These are phyloP conservation scores for Paraphaeosphaeria sporulosa DNA, from an alignment of 2,329 filamentous ascomycete species.

Conservation along the genomic window DNA sequence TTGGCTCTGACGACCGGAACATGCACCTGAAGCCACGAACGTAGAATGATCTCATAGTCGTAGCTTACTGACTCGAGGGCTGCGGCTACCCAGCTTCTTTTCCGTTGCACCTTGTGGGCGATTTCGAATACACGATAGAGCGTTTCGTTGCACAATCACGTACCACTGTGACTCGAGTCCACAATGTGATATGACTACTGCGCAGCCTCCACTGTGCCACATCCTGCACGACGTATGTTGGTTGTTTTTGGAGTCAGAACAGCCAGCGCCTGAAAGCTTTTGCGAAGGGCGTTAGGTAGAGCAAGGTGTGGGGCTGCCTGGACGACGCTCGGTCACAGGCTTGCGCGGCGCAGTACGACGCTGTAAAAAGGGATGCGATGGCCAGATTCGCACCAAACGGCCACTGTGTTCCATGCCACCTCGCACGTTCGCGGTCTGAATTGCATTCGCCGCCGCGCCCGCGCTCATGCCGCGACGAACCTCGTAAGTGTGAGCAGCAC, in stretches of 20 bases:
- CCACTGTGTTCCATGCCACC: slow-evolving; percentile 1
- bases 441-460: not conserved
- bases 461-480: not conserved
- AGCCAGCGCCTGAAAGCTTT: not conserved
- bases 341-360: slow-evolving; percentile 6
- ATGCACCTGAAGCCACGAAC: not conserved
- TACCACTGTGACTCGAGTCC: not conserved
- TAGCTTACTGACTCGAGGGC: not conserved
- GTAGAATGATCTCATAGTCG: not conserved
- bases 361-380: not conserved
- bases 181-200: not conserved
- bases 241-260: not conserved
- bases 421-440: not conserved
- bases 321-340: slow-evolving; percentile 2
- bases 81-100: not conserved
- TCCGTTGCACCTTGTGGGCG: not conserved
- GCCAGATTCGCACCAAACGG: not conserved
- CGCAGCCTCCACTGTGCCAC: not conserved
- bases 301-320: not conserved
- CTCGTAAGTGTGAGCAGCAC: not conserved
- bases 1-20: not conserved
- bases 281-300: not conserved
- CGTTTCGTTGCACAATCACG: not conserved
- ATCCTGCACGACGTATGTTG: not conserved
- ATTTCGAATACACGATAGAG: not conserved